Percentiles rank a stretch among this genome's conserved stretches.
These are phyloP conservation scores for Gelatoporia subvermispora DNA, from an alignment of 768 basidiomycete genomes.

Conservation along the genomic window DNA sequence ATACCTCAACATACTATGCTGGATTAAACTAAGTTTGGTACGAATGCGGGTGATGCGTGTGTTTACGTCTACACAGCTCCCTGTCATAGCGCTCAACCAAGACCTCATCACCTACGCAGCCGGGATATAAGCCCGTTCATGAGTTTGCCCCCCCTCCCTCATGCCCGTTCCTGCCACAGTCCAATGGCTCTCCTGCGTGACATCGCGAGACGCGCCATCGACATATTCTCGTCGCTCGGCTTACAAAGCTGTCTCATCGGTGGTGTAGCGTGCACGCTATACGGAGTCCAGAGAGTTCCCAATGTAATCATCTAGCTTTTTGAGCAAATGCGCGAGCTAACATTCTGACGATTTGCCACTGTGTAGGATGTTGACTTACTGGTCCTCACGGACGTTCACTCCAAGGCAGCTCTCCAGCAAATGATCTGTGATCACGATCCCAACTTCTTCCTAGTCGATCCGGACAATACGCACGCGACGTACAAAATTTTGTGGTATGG, in stretches of 20 bases:
- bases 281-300: constrained; percentile 4
- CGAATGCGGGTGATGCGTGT: no score
- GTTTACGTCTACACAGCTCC: no score
- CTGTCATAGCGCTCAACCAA: no score
- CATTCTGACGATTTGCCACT: background rate
- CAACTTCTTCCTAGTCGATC: constrained; percentile 7
- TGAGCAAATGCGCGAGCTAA: background rate
- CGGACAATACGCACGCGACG: constrained; percentile 1
- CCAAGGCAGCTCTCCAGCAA: constrained; percentile 14
- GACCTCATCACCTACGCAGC: no score
- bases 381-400: constrained; percentile 5
- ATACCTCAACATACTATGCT: no score
- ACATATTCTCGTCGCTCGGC: background rate
- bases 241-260: constrained; percentile 9
- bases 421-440: constrained; percentile 11
- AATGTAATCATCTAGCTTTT: constrained; percentile 2
- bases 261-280: constrained; percentile 8
- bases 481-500: constrained; percentile 12
- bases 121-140: no score
- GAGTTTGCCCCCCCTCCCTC: no score
- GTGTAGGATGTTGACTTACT: constrained; percentile 10
- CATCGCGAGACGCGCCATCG: constrained; percentile 1
- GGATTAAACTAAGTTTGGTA: no score
- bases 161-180: no score
- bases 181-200: no score